Percentiles rank a stretch among this genome's conserved stretches.
phyloP scores from a whole-genome alignment of 768 basidiomycete species.

The Kwoniella dejecticola region DNA sequence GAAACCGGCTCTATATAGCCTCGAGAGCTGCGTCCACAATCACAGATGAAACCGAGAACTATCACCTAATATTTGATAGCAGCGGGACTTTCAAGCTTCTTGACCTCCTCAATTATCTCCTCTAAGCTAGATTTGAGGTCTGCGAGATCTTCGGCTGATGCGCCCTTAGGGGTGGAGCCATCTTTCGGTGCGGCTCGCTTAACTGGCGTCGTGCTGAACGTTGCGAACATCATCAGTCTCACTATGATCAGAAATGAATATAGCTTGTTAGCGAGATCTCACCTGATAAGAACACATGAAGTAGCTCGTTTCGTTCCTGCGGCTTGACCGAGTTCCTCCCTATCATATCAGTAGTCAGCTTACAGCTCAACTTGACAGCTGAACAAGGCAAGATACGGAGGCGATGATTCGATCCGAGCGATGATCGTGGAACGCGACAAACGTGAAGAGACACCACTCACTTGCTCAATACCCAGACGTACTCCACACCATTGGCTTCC shows the following conservation, averaged over 20 bases:
- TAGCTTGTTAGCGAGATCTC: constrained; percentile 9
- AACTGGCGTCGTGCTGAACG: constrained; percentile 38
- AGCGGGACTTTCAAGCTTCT: constrained; percentile 54
- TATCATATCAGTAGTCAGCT: neutral
- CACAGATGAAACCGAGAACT: too few relatives aligned
- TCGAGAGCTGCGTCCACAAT: too few relatives aligned
- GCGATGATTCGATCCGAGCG: too few relatives aligned
- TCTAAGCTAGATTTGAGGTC: constrained; percentile 86
- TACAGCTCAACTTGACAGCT: too few relatives aligned
- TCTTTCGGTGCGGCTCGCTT: constrained; percentile 47
- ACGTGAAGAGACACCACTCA: too few relatives aligned
- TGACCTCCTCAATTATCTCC: constrained; percentile 82
- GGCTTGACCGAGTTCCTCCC: constrained; percentile 88
- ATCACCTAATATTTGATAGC: constrained; percentile 34
- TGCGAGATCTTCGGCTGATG: constrained; percentile 61
- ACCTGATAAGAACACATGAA: constrained; percentile 88
- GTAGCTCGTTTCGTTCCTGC: constrained; percentile 98
- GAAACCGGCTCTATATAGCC: neutral
- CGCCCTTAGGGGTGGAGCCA: constrained; percentile 42
- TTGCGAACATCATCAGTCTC: neutral
- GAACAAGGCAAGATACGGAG: too few relatives aligned
- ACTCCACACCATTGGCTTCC: constrained; percentile 66
- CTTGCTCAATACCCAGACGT: constrained; percentile 57
- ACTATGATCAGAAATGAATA: too few relatives aligned
- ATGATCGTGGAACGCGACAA: too few relatives aligned